Evolutionary conservation across 2,329 filamentous ascomycete species (phyloP).

Genomic region (Sporothrix sp.): DNA sequence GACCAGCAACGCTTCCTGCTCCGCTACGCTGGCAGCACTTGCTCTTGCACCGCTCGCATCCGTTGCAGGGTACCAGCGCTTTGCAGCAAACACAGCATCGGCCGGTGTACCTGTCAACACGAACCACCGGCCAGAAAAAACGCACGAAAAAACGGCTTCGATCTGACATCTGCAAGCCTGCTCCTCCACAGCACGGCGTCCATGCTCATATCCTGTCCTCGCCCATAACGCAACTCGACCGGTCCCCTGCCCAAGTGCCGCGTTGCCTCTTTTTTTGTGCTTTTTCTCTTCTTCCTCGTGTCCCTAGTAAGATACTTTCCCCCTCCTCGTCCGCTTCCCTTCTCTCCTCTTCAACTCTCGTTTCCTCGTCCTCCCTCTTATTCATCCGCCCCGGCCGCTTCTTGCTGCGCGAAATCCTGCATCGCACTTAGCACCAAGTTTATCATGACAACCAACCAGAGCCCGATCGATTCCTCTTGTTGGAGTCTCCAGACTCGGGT

Average conservation of each 20-base stretch:
- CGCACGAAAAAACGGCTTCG: neutral
- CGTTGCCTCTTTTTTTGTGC: conserved; percentile 5
- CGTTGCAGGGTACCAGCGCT: conserved; percentile 8
- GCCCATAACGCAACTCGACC: conserved; percentile 10
- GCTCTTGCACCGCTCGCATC: neutral
- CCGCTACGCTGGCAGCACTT: neutral
- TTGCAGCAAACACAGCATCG: conserved; percentile 8
- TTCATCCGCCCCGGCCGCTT: conserved; percentile 1
- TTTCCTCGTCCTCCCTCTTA: conserved; percentile 7
- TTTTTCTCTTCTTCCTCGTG: neutral
- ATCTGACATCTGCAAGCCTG: conserved; percentile 14
- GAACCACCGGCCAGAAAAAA: neutral
- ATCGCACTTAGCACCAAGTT: conserved; percentile 24
- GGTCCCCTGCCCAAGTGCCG: neutral
- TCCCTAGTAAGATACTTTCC: conserved; percentile 11
- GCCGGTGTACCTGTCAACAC: conserved; percentile 4
- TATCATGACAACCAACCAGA: conserved; percentile 40
- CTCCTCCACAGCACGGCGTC: neutral
- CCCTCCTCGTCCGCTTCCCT: conserved; percentile 7
- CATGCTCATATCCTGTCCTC: conserved; percentile 7
- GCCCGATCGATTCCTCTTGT: conserved; percentile 32
- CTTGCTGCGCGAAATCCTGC: conserved; percentile 18
- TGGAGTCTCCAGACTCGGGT: conserved; percentile 37
- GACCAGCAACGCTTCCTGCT: neutral
- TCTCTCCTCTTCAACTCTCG: neutral